phyloP scores from a whole-genome alignment of 176 grass and related monocot species.

The Cenchrus purpureus region DNA sequence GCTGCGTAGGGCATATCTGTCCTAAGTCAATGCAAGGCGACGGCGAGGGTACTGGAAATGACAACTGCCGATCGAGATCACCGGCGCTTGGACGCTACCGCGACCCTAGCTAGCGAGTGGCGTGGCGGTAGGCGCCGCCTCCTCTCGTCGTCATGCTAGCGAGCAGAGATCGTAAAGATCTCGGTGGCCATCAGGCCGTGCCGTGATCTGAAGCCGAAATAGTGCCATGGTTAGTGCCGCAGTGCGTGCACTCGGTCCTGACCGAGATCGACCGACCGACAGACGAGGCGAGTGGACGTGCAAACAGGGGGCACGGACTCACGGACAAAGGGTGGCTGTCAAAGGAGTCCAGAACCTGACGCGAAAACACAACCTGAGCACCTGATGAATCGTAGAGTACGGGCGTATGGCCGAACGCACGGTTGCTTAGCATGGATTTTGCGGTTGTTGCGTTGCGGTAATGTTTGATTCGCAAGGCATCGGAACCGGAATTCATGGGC shows the following conservation, averaged over 20 bases:
- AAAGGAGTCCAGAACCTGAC: background rate
- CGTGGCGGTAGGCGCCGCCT: background rate
- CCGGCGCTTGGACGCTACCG: constrained; percentile 8
- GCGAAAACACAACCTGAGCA: background rate
- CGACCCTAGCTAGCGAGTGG: background rate
- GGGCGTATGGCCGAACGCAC: background rate
- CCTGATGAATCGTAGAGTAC: background rate
- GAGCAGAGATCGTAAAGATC: background rate
- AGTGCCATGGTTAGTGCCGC: background rate
- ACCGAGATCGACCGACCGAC: background rate
- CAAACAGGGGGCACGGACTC: background rate
- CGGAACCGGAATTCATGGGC: background rate
- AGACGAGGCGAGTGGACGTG: background rate
- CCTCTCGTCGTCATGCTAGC: constrained; percentile 8
- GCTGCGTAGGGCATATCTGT: background rate
- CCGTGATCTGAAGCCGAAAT: background rate
- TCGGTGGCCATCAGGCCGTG: background rate
- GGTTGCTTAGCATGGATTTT: background rate
- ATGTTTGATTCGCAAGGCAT: background rate
- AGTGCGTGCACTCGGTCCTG: background rate
- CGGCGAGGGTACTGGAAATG: background rate
- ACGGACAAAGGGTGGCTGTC: background rate
- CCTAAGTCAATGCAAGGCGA: constrained; percentile 5
- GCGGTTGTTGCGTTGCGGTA: background rate
- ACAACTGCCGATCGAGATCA: constrained; percentile 17